A percentile compares a stretch with the other conserved stretches of the same genome.
These are phyloP conservation scores for Lavandula angustifolia DNA, from an alignment of 257 asterid genomes.

Conservation along the genomic window DNA sequence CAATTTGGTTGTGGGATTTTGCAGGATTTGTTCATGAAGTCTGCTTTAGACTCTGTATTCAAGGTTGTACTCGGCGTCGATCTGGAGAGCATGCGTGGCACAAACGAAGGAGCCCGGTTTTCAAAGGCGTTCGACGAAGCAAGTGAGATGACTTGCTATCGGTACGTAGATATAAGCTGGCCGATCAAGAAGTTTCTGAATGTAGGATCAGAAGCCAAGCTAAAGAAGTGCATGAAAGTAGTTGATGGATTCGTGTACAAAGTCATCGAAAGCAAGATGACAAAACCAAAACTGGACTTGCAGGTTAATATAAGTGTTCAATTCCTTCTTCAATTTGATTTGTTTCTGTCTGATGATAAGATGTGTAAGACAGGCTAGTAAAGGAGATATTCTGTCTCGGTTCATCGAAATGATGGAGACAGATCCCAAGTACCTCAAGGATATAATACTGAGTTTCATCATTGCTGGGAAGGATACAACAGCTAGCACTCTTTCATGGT, in stretches of 20 bases:
- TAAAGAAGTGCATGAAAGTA: slow-evolving; percentile 50
- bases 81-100: slow-evolving; percentile 53
- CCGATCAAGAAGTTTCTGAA: slow-evolving; percentile 54
- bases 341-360: too few relatives aligned
- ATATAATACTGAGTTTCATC: slow-evolving; percentile 68
- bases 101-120: slow-evolving; percentile 47
- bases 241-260: slow-evolving; percentile 55
- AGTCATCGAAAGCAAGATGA: slow-evolving; percentile 48
- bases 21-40: slow-evolving; percentile 72
- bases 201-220: slow-evolving; percentile 59
- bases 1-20: not conserved
- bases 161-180: slow-evolving; percentile 63
- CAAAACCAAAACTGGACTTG: slow-evolving; percentile 27
- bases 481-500: slow-evolving; percentile 72
- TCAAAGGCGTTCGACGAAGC: slow-evolving; percentile 65
- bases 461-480: slow-evolving; percentile 80
- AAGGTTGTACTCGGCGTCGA: slow-evolving; percentile 70
- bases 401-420: slow-evolving; percentile 58
- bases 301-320: too few relatives aligned
- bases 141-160: slow-evolving; percentile 46
- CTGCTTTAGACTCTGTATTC: slow-evolving; percentile 65
- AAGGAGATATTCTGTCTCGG: slow-evolving; percentile 61
- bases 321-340: too few relatives aligned
- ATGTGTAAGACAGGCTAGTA: slow-evolving; percentile 38
- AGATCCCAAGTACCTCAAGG: slow-evolving; percentile 63